phyloP scores from a whole-genome alignment of 306 rosid genomes.

The Chamaecrista fasciculata region DNA sequence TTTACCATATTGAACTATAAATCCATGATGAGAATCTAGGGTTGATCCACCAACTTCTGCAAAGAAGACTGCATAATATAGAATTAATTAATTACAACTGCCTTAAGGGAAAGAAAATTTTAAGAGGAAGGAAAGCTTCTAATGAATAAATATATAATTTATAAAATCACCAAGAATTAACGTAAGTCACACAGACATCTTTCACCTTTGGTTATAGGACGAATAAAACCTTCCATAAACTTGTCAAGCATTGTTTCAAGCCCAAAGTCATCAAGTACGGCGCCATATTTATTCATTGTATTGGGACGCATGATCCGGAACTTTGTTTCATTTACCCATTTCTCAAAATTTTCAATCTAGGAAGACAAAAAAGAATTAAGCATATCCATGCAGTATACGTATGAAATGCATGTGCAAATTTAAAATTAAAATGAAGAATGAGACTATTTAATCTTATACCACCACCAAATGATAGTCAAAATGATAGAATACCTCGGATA shows the following conservation, averaged over 20 bases:
- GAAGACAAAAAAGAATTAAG: conserved; percentile 35
- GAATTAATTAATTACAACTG: conserved; percentile 7
- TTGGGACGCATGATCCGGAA: conserved; percentile 93
- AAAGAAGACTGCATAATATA: conserved; percentile 45
- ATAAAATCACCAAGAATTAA: conserved; percentile 19
- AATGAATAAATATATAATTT: conserved; percentile 18
- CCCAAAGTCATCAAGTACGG: conserved; percentile 97
- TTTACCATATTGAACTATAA: conserved; percentile 57
- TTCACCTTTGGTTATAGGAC: conserved; percentile 80
- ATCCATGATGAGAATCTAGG: conserved; percentile 64
- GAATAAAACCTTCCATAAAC: conserved; percentile 73
- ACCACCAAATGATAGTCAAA: conserved; percentile 18
- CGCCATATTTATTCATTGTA: conserved; percentile 86
- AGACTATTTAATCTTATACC: conserved; percentile 17
- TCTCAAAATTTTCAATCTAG: conserved; percentile 84
- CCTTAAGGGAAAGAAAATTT: neutral
- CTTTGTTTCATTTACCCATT: conserved; percentile 78
- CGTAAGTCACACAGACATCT: conserved; percentile 8
- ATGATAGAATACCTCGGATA: conserved; percentile 71
- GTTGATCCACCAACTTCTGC: conserved; percentile 53
- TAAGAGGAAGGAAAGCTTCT: neutral
- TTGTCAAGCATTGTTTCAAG: conserved; percentile 86
- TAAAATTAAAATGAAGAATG: conserved; percentile 21
- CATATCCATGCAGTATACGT: neutral
- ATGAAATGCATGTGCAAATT: conserved; percentile 11